Base-by-base conservation (phyloP, 169 alveolate species). In the Plasmodium berghei region DNA sequence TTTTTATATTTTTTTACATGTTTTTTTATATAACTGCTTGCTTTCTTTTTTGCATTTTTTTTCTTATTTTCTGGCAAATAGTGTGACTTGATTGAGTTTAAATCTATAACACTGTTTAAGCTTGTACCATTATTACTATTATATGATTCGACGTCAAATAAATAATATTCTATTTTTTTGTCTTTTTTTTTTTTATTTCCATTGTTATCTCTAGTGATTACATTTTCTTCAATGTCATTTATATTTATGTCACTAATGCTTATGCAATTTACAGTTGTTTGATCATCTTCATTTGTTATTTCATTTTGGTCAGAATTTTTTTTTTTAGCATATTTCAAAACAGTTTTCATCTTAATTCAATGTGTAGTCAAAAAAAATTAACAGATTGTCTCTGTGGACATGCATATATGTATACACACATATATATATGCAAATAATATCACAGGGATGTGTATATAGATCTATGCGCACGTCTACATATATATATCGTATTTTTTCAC, bases 211-310 rank as follows among this genome's bases (percentile, higher is more conserved):
- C 24, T 26, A 66, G 62, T 73, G 24, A 16, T 74, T 74, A 74
- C 18, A 61, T 62, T 74, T 74, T 74, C 88, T 24, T 74, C 88
- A 62, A 74, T 74, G 49, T 74, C 88, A 55, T 74, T 74, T 74
- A 74, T 74, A 55, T 74, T 74, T 74, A 74, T 74, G 55, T 74
- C 88, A 69, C 22, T 74, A 14, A 74, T 74, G 16, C 46, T 74
- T 66, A 74, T 74, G 20, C 88, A 64, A 62, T 62, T 74, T 9
- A 46, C 75, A 45, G 88, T 74, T 62, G 64, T 12, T 48, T 24
- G 49, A 22, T 74, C 63, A 49, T 74, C 88, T 62, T 74, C 71
- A 22, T 62, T 61, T 24, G 58, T 59, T 55, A n/a, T 69, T 61
- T 34, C 42, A 34, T 34, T 34, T 34, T 0, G 42, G 8, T 34